Evolutionary conservation across 2,329 filamentous ascomycete genomes (phyloP).

Genomic region (Aureobasidium sp.): DNA sequence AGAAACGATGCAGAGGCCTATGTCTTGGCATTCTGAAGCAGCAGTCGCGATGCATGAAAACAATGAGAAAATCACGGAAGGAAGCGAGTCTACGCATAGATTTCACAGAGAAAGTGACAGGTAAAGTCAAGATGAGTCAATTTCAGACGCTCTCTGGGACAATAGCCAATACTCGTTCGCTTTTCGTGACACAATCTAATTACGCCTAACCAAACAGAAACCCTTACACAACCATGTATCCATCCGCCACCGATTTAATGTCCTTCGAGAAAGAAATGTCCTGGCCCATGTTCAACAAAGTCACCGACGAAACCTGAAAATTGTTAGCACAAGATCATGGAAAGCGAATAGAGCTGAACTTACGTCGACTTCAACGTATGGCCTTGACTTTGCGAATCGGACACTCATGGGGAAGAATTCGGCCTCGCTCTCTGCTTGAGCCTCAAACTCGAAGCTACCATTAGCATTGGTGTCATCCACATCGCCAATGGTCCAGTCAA

Average conservation of each 20-base stretch:
- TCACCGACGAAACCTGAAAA: slow-evolving; percentile 58
- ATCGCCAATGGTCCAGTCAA: slow-evolving; percentile 89
- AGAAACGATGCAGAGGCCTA: not conserved
- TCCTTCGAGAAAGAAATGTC: slow-evolving; percentile 79
- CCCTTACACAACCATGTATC: slow-evolving; percentile 65
- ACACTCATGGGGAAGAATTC: slow-evolving; percentile 98
- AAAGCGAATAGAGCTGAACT: slow-evolving; percentile 35
- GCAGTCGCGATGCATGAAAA: not conserved
- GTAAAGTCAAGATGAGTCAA: not conserved
- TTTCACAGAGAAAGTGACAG: not conserved
- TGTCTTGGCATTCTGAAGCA: not conserved
- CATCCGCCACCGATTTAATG: slow-evolving; percentile 67
- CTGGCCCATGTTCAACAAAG: slow-evolving; percentile 66
- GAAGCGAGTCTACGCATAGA: too few species aligned
- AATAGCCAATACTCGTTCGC: slow-evolving; percentile 9
- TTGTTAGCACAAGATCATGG: slow-evolving; percentile 23
- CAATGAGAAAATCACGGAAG: not conserved
- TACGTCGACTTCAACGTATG: slow-evolving; percentile 91
- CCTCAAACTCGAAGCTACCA: slow-evolving; percentile 93
- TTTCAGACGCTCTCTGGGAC: not conserved
- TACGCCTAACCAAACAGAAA: not conserved
- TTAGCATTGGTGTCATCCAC: slow-evolving; percentile 75
- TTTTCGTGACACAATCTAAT: slow-evolving; percentile 13
- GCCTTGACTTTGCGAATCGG: slow-evolving; percentile 75
- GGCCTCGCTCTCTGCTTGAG: slow-evolving; percentile 75